Conservation (phyloP, 1,139 yeast species). For the Geotrichum australiense region DNA sequence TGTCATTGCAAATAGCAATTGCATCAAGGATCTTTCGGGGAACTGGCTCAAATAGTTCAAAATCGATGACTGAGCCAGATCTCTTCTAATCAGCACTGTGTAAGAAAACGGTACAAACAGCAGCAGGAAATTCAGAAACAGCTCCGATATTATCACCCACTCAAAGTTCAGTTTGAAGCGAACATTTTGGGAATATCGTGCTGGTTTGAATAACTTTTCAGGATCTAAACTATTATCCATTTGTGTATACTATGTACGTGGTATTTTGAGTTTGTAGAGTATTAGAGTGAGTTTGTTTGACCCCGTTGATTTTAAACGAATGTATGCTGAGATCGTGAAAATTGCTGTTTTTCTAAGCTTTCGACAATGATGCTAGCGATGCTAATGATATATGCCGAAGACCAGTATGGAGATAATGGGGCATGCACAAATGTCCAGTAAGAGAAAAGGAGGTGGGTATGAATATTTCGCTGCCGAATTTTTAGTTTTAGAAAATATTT, state of each 20-base stretch:
- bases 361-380: too few relatives aligned
- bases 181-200: neutral
- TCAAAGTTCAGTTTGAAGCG: neutral
- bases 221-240: neutral
- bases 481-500: too few relatives aligned
- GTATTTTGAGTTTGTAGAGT: neutral
- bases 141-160: neutral
- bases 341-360: too few relatives aligned
- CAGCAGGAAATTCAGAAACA: conserved; percentile 1
- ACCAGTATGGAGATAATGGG: neutral
- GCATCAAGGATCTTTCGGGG: neutral
- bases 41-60: neutral
- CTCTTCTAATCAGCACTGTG: conserved; percentile 1
- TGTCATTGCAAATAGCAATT: neutral
- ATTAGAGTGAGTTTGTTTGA: neutral
- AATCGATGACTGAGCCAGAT: neutral
- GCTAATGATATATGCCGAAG: neutral
- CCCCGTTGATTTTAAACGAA: neutral
- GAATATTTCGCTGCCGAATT: too few relatives aligned
- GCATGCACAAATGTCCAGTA: too few relatives aligned
- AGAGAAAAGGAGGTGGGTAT: too few relatives aligned
- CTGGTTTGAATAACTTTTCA: neutral
- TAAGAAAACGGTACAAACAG: neutral
- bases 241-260: neutral
- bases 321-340: neutral